Evolutionary conservation across 345 rosid species (phyloP).

Genomic region (Heritiera fomes): DNA sequence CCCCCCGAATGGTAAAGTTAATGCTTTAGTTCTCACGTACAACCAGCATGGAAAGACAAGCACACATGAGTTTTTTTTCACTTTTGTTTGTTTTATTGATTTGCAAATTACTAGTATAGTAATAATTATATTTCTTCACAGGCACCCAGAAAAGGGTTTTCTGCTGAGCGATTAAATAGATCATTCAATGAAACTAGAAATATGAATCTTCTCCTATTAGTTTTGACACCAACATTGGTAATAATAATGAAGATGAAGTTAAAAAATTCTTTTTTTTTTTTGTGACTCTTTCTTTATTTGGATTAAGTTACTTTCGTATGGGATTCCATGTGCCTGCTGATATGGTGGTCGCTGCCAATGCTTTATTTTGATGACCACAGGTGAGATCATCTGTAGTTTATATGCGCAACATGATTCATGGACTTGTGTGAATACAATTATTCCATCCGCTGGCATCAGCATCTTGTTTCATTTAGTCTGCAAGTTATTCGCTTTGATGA

Average conservation of each 20-base stretch:
- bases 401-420: slow-evolving; percentile 16
- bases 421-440: slow-evolving; percentile 67
- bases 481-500: slow-evolving; percentile 50
- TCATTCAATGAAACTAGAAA: background rate
- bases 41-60: too few species aligned
- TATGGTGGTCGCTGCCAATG: slow-evolving; percentile 41
- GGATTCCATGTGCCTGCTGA: slow-evolving; percentile 64
- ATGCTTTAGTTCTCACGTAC: too few species aligned
- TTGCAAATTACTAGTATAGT: background rate
- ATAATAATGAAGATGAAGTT: background rate
- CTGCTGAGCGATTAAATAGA: background rate
- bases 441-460: slow-evolving; percentile 56
- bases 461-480: slow-evolving; percentile 82
- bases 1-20: too few species aligned
- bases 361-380: too few species aligned
- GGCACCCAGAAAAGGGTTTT: background rate
- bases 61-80: too few species aligned
- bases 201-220: background rate
- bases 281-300: slow-evolving; percentile 15
- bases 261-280: background rate
- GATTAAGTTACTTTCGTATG: slow-evolving; percentile 29
- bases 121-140: background rate
- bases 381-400: too few species aligned
- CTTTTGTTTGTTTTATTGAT: slow-evolving; percentile 5
- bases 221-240: background rate